Base-by-base conservation (phyloP, 208 protist species). In the Leptomonas seymouri region DNA sequence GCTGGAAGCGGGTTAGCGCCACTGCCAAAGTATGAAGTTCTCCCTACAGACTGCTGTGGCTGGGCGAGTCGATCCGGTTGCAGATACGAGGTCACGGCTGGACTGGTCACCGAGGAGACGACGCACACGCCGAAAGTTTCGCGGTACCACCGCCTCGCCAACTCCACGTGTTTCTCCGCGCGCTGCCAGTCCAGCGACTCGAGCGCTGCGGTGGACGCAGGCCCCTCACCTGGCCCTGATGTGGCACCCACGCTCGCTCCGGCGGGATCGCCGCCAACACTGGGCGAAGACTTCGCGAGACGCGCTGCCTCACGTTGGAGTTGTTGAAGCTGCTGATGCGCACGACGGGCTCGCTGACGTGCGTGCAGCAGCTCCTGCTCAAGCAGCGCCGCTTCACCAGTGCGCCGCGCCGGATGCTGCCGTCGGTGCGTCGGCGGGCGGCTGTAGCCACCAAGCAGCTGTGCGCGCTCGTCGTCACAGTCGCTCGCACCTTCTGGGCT, bases 71-170 rank as follows among this genome's bases (percentile, higher is more conserved):
- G 49, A 27, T 67, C 60, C 36, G 68, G 53, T 34, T 58, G 66
- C 58, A 78, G 56, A 49, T 36, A 34, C 20, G 61, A 45, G n/a
- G 61, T 57, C 21, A 9, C 54, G 31, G 30, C 50, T 0, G 57
- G 44, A n/a, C 28, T 60, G 12, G 25, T 28, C 8, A 28, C 2
- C 12, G 75, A 74, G 3, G 68, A 71, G 1, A 84, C 71, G 0
- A 84, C 74, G 30, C 45, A 48, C 20, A 84, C 81, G 68, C 74
- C 55, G 25, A 89, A 85, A 31, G 70, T 60, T 23, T 82, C 81
- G 14, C 84, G 63, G 46, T 89, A 89, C 84, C 84, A 89, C 50
- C 14, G 46, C 46, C 56, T 74, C 3, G 80, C 80, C 28, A 67
- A 66, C 70, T 86, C 84, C 1, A 86, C 71, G 51, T 89, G 84